Evolutionary conservation across 306 rosid genomes (phyloP).

Genomic region (Abrus pulchellus): DNA sequence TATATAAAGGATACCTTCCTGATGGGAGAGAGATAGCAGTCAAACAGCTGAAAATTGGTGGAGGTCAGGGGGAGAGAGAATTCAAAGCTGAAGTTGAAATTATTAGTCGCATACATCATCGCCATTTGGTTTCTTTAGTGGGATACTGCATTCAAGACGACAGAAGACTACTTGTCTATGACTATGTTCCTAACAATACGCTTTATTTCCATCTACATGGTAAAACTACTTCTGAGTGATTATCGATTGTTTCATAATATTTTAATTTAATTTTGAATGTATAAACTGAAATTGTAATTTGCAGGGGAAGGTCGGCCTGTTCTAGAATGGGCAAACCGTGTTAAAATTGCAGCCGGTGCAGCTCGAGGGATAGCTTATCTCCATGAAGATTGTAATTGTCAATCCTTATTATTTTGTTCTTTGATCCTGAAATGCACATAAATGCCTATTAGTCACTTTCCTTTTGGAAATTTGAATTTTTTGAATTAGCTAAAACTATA

Average conservation of each 20-base stretch:
- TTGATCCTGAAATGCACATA: conserved; percentile 12
- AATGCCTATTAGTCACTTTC: conserved; percentile 32
- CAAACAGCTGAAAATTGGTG: conserved; percentile 84
- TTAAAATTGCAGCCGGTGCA: conserved; percentile 89
- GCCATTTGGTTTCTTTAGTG: conserved; percentile 91
- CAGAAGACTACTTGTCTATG: conserved; percentile 91
- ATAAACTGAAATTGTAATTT: conserved; percentile 41
- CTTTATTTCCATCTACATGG: conserved; percentile 92
- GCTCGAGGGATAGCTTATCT: conserved; percentile 97
- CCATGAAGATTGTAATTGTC: conserved; percentile 90
- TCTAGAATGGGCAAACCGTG: conserved; percentile 82
- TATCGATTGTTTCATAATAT: conserved; percentile 31
- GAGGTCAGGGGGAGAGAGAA: conserved; percentile 92
- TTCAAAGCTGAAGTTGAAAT: conserved; percentile 93
- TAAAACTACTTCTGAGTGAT: conserved; percentile 53
- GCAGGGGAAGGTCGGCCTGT: conserved; percentile 69
- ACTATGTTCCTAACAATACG: conserved; percentile 79
- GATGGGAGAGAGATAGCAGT: conserved; percentile 94
- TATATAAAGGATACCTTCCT: conserved; percentile 83
- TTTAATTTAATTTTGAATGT: conserved; percentile 38
- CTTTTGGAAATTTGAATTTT: conserved; percentile 12
- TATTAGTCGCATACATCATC: conserved; percentile 93
- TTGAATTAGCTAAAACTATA: conserved; percentile 14
- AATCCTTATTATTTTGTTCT: conserved; percentile 34
- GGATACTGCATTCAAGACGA: conserved; percentile 84